phyloP scores from a whole-genome alignment of 2,329 filamentous ascomycete species.

The Sclerotiophoma versabilis region DNA sequence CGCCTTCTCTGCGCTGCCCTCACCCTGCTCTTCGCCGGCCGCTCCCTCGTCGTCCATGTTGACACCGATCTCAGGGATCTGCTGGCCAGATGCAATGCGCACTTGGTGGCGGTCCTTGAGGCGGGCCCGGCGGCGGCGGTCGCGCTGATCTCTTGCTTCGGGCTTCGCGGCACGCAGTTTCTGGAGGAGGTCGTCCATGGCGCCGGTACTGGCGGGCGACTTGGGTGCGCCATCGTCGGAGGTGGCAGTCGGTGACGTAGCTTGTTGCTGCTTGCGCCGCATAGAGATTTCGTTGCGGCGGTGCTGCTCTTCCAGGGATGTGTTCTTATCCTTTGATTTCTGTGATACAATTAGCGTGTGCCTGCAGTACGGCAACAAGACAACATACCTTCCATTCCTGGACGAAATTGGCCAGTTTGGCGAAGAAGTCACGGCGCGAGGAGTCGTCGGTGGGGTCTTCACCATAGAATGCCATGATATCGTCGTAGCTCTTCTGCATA shows the following conservation, averaged over 20 bases:
- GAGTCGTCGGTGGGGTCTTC: constrained; percentile 93
- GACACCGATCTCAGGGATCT: constrained; percentile 77
- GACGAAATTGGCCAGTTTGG: constrained; percentile 89
- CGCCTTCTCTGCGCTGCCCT: constrained; percentile 53
- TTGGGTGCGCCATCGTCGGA: constrained; percentile 56
- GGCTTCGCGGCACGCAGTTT: constrained; percentile 93
- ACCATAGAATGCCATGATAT: constrained; percentile 96
- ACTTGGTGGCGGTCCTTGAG: constrained; percentile 92
- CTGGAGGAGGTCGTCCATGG: constrained; percentile 95
- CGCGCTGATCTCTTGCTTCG: constrained; percentile 85
- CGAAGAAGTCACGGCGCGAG: constrained; percentile 92
- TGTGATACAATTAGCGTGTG: constrained; percentile 37
- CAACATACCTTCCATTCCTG: constrained; percentile 82
- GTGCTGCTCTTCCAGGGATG: constrained; percentile 78
- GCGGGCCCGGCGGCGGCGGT: constrained; percentile 83
- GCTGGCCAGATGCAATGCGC: constrained; percentile 85
- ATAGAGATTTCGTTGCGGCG: constrained; percentile 89
- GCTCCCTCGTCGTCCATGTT: constrained; percentile 57
- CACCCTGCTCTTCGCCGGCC: constrained; percentile 7
- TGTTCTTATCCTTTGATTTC: constrained; percentile 93
- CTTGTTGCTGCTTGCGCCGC: constrained; percentile 72
- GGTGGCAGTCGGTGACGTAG: constrained; percentile 61
- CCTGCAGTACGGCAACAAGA: background rate
- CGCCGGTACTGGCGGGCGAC: constrained; percentile 77
- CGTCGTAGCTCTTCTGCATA: constrained; percentile 88